Percentiles rank a stretch among this genome's conserved stretches.
Evolutionary conservation across 371 early-diverging fungal genomes (phyloP).

Genomic region (Mucor indicus): DNA sequence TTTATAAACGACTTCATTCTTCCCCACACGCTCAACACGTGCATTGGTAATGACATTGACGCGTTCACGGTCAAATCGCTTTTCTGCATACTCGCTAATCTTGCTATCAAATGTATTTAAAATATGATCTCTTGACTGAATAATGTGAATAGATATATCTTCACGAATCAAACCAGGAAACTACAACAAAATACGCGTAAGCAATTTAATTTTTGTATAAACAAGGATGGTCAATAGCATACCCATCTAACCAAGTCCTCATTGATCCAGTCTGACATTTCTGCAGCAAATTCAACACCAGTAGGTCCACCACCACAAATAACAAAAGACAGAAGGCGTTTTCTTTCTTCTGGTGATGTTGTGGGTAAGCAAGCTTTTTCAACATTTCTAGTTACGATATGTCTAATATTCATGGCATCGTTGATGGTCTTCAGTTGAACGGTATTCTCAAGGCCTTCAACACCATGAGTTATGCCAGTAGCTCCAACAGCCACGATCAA

Average conservation of each 20-base stretch:
- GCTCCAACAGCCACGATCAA: constrained; percentile 85
- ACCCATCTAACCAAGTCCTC: constrained; percentile 78
- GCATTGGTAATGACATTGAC: constrained; percentile 75
- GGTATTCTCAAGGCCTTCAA: constrained; percentile 76
- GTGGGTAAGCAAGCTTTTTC: constrained; percentile 84
- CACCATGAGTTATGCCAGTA: constrained; percentile 74
- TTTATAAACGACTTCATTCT: constrained; percentile 44
- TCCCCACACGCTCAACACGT: constrained; percentile 61
- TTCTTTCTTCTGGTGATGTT: constrained; percentile 69
- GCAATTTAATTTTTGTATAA: too few species aligned
- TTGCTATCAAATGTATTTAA: constrained; percentile 78
- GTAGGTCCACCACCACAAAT: constrained; percentile 86
- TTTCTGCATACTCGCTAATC: constrained; percentile 67
- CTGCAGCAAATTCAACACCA: constrained; percentile 82
- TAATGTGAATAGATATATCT: constrained; percentile 65
- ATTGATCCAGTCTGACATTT: constrained; percentile 78
- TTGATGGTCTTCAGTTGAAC: constrained; percentile 65
- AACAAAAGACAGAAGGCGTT: constrained; percentile 77
- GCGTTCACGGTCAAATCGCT: constrained; percentile 68
- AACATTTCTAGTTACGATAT: constrained; percentile 67
- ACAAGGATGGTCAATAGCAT: constrained; percentile 1
- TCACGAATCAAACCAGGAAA: constrained; percentile 63
- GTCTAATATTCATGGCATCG: constrained; percentile 72
- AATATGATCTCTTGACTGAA: constrained; percentile 77
- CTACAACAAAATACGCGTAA: too few species aligned